Conservation (phyloP, 768 basidiomycete genomes). For the Pulveroboletus sp. region DNA sequence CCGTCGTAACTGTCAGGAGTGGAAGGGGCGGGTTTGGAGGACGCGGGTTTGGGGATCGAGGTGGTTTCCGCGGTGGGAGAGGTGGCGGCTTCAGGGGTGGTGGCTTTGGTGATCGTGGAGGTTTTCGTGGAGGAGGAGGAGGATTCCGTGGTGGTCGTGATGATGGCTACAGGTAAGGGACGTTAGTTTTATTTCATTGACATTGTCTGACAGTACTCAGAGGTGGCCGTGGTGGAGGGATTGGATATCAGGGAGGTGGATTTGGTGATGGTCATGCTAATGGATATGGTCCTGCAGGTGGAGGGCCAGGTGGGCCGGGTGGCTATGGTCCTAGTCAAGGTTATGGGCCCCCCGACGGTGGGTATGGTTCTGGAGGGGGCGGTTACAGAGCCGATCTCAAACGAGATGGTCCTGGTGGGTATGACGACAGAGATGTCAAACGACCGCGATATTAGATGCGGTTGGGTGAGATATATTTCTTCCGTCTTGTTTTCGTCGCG, state of each 20-base stretch:
- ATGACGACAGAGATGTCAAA: conserved; percentile 78
- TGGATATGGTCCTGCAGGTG: conserved; percentile 51
- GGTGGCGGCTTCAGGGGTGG: conserved; percentile 45
- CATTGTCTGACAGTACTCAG: conserved; percentile 29
- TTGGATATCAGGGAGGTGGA: conserved; percentile 63
- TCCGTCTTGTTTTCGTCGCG: conserved; percentile 20
- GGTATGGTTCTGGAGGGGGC: conserved; percentile 43
- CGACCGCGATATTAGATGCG: conserved; percentile 70
- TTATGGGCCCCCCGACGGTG: conserved; percentile 44
- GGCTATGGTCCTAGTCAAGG: conserved; percentile 38
- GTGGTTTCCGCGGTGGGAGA: conserved; percentile 39
- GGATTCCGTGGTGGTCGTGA: conserved; percentile 37
- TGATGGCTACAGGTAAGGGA: conserved; percentile 48
- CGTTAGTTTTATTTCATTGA: background rate
- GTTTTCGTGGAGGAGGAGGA: conserved; percentile 39
- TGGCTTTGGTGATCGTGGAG: conserved; percentile 38
- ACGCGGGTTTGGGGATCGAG: conserved; percentile 33
- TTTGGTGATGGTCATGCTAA: conserved; percentile 50
- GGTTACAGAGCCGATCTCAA: conserved; percentile 72
- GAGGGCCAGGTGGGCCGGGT: conserved; percentile 38
- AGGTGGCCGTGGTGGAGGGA: conserved; percentile 67
- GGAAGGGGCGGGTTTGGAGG: conserved; percentile 43
- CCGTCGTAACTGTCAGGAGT: conserved; percentile 25
- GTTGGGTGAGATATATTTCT: conserved; percentile 32
- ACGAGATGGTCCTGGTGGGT: conserved; percentile 68